Percentiles rank a stretch among this genome's conserved stretches.
Conservation (phyloP, 164 flowering plant species). For the Dillenia turbinata region DNA sequence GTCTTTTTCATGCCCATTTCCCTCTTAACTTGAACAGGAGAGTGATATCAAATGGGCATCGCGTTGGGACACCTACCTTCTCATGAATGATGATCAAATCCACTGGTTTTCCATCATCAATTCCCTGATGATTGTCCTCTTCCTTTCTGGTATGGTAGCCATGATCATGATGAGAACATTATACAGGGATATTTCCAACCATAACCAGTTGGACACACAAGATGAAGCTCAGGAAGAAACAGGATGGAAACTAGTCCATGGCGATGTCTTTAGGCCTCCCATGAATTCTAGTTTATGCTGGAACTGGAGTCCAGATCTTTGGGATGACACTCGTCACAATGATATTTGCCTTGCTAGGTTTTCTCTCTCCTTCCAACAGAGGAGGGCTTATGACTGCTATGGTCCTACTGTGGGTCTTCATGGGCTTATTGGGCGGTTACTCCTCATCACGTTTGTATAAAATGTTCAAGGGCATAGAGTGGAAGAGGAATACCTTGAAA, state of each 20-base stretch:
- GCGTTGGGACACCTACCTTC: constrained; percentile 47
- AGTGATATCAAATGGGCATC: constrained; percentile 60
- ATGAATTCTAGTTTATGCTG: constrained; percentile 37
- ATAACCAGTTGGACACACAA: constrained; percentile 45
- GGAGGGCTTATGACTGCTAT: constrained; percentile 46
- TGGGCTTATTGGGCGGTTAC: constrained; percentile 42
- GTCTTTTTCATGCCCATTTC: neutral
- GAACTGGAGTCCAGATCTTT: constrained; percentile 47
- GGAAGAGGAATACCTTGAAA: constrained; percentile 35
- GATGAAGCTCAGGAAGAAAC: constrained; percentile 49
- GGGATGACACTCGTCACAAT: constrained; percentile 48
- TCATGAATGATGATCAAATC: constrained; percentile 40
- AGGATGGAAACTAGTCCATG: constrained; percentile 41
- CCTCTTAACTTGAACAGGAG: constrained; percentile 14
- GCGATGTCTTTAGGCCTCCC: constrained; percentile 42
- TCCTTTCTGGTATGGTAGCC: constrained; percentile 51
- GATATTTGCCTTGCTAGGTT: constrained; percentile 51
- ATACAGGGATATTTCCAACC: constrained; percentile 43
- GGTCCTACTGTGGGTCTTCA: constrained; percentile 47
- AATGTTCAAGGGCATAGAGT: constrained; percentile 39
- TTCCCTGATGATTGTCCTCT: constrained; percentile 47
- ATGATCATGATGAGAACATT: constrained; percentile 57
- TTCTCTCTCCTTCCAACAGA: constrained; percentile 42
- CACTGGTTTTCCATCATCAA: constrained; percentile 48
- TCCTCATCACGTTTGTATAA: constrained; percentile 34